Evolutionary conservation across 352 stramenopile genomes (phyloP).

Genomic region (Pythium folliculosum): DNA sequence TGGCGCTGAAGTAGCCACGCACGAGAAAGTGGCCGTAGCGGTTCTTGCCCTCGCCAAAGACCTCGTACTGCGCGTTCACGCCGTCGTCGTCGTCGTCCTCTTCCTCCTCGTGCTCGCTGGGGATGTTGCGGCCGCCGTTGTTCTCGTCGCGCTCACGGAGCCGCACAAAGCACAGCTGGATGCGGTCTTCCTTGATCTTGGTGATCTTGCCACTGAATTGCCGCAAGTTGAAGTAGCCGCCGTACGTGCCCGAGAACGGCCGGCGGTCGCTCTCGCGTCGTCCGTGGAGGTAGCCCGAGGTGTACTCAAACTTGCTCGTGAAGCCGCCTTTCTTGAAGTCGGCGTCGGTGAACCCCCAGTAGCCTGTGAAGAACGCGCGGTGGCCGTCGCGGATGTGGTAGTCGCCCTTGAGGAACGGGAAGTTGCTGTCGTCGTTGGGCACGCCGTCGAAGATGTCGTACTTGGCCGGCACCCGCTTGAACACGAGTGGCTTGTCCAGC

Average conservation of each 20-base stretch:
- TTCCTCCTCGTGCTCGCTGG: constrained; percentile 26
- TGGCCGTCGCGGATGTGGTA: constrained; percentile 48
- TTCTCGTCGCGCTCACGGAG: constrained; percentile 30
- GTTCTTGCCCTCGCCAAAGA: constrained; percentile 73
- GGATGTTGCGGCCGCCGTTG: not conserved
- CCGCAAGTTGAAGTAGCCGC: constrained; percentile 69
- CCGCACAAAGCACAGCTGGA: constrained; percentile 69
- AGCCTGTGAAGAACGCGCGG: constrained; percentile 51
- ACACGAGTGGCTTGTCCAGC: constrained; percentile 11
- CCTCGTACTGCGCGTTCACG: constrained; percentile 44
- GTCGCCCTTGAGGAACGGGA: constrained; percentile 57
- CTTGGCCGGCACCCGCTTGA: constrained; percentile 33
- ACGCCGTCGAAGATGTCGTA: constrained; percentile 53
- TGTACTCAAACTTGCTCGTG: constrained; percentile 77
- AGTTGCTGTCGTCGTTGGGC: constrained; percentile 36
- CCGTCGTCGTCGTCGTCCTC: constrained; percentile 31
- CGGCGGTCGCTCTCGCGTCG: constrained; percentile 38
- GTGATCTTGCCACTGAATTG: constrained; percentile 66
- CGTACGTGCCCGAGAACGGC: constrained; percentile 69
- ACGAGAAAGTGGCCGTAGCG: constrained; percentile 71
- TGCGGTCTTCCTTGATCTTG: constrained; percentile 58
- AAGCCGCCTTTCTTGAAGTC: constrained; percentile 32
- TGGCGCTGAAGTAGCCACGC: constrained; percentile 55
- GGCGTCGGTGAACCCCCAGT: constrained; percentile 68
- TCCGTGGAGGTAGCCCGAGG: constrained; percentile 35